A percentile compares a stretch with the other conserved stretches of the same genome.
phyloP scores from a whole-genome alignment of 2,329 filamentous ascomycete genomes.

The Fusarium sp. region DNA sequence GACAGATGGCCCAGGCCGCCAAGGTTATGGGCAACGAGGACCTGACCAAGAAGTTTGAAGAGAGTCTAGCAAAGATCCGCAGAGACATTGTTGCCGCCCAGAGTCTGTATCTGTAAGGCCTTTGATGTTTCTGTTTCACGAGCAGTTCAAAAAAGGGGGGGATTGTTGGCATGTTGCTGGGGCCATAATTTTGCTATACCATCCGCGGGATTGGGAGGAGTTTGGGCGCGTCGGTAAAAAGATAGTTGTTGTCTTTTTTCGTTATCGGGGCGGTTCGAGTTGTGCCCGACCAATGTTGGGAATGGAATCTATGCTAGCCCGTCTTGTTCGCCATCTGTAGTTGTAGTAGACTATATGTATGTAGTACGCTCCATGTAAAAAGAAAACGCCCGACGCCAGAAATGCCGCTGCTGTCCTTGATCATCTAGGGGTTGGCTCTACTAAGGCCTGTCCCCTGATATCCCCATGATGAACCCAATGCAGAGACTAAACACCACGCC shows the following conservation, averaged over 20 bases:
- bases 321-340: constrained; percentile 11
- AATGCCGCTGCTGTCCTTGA: background rate
- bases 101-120: constrained; percentile 79
- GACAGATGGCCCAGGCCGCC: constrained; percentile 93
- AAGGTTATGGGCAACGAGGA: constrained; percentile 99
- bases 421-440: background rate
- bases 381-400: constrained; percentile 7
- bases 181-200: constrained; percentile 37
- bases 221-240: constrained; percentile 38
- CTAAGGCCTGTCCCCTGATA: constrained; percentile 50
- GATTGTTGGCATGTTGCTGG: constrained; percentile 16
- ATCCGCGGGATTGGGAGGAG: constrained; percentile 34
- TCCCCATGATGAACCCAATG: constrained; percentile 71
- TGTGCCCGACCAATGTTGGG: constrained; percentile 13
- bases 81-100: constrained; percentile 95
- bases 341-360: constrained; percentile 26
- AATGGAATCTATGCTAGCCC: constrained; percentile 37
- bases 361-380: constrained; percentile 14
- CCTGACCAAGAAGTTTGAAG: constrained; percentile 89
- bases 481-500: constrained; percentile 81
- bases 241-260: constrained; percentile 18
- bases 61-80: constrained; percentile 82
- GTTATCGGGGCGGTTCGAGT: constrained; percentile 15
- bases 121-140: background rate
- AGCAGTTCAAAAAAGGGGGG: constrained; percentile 13